A percentile compares a stretch with the other conserved stretches of the same genome.
These are phyloP conservation scores for Wickerhamiella brachini DNA, from an alignment of 805 yeast genomes.

Conservation along the genomic window DNA sequence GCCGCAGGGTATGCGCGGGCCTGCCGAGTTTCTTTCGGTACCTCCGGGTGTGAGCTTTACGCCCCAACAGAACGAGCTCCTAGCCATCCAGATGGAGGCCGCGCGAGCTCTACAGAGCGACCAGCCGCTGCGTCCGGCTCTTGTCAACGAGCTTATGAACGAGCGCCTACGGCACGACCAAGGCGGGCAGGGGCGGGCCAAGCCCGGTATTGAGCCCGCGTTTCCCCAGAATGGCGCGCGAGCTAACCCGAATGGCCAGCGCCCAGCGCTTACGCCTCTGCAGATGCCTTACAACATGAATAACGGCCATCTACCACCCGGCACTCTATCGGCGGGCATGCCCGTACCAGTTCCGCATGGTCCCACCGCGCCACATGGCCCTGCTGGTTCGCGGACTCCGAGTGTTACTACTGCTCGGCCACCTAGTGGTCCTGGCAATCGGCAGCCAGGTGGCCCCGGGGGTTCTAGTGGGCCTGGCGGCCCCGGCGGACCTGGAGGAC, in stretches of 20 bases:
- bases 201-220: neutral
- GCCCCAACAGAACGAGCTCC: constrained; percentile 7
- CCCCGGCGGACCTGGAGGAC: too few relatives aligned
- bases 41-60: constrained; percentile 8
- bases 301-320: neutral
- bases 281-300: neutral
- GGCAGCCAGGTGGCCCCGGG: too few relatives aligned
- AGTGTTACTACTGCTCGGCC: neutral
- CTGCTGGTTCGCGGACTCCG: neutral
- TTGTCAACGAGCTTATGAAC: constrained; percentile 7
- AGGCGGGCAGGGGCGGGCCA: neutral
- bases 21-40: neutral
- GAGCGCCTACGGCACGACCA: neutral
- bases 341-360: neutral
- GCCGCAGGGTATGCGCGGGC: constrained; percentile 1
- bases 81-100: constrained; percentile 10
- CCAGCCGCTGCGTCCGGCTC: constrained; percentile 6
- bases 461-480: too few relatives aligned
- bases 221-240: neutral
- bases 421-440: neutral
- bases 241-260: neutral
- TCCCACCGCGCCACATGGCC: neutral
- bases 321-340: neutral
- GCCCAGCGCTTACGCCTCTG: neutral
- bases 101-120: constrained; percentile 7